Evolutionary conservation across 495 filamentous ascomycete genomes (phyloP).

Genomic region (Saxophila tyrrhenica): DNA sequence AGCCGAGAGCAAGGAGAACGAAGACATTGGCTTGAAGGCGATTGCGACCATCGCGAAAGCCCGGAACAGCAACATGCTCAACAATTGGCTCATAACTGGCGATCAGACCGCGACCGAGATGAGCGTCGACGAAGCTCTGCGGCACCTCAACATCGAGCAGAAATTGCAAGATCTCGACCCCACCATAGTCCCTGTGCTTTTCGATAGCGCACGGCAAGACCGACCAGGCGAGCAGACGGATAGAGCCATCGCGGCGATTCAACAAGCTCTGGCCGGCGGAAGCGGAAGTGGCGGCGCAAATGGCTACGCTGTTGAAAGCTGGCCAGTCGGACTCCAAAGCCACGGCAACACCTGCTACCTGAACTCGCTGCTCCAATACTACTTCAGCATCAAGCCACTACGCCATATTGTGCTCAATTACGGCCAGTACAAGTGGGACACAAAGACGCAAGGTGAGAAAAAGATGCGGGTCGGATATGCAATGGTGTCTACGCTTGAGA

Average conservation of each 20-base stretch:
- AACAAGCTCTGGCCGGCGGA: slow-evolving; percentile 2
- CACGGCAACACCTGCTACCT: slow-evolving; percentile 97
- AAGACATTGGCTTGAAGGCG: slow-evolving; percentile 42
- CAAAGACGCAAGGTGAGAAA: slow-evolving; percentile 46
- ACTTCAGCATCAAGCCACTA: slow-evolving; percentile 76
- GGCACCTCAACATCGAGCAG: slow-evolving; percentile 6
- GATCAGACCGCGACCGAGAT: slow-evolving; percentile 30
- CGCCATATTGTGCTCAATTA: slow-evolving; percentile 68
- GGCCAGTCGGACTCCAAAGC: slow-evolving; percentile 78
- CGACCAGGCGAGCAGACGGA: slow-evolving; percentile 14
- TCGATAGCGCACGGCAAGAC: slow-evolving; percentile 6
- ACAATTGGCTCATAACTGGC: slow-evolving; percentile 45
- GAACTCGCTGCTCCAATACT: slow-evolving; percentile 92
- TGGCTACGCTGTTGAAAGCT: slow-evolving; percentile 14
- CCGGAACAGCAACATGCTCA: slow-evolving; percentile 43
- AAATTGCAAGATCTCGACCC: slow-evolving; percentile 30
- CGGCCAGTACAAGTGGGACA: slow-evolving; percentile 53
- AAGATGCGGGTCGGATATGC: slow-evolving; percentile 56
- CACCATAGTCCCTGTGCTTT: background rate
- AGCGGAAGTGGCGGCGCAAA: background rate
- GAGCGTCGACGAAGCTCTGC: slow-evolving; percentile 18
- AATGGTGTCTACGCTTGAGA: slow-evolving; percentile 47
- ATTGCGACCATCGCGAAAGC: slow-evolving; percentile 45
- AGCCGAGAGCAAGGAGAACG: slow-evolving; percentile 38
- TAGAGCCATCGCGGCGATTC: slow-evolving; percentile 13